These are phyloP conservation scores for Fusarium setosum DNA, from an alignment of 2,329 filamentous ascomycete genomes.

Conservation along the genomic window DNA sequence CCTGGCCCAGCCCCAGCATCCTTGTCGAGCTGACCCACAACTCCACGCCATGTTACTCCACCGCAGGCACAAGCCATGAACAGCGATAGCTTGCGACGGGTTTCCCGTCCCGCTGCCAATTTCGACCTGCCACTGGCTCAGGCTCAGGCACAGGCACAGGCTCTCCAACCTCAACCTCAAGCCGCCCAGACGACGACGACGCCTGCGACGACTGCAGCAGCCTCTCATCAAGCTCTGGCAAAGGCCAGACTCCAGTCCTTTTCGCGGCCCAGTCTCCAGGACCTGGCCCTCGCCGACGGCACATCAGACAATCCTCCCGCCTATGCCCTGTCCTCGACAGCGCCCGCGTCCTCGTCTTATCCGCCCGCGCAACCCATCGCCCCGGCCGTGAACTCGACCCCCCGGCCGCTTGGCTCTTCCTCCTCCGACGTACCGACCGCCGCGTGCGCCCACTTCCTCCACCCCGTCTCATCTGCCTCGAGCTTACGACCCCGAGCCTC, in stretches of 20 bases:
- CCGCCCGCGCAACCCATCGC: constrained; percentile 26
- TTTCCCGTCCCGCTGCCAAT: constrained; percentile 39
- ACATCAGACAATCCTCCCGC: constrained; percentile 24
- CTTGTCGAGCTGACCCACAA: constrained; percentile 38
- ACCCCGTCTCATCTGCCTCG: constrained; percentile 33
- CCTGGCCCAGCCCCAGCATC: constrained; percentile 25
- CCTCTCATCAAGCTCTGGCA: constrained; percentile 27
- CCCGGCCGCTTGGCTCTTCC: constrained; percentile 39
- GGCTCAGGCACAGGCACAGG: constrained; percentile 14
- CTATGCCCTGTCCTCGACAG: constrained; percentile 32
- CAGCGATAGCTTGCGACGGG: constrained; percentile 43
- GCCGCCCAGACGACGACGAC: constrained; percentile 7
- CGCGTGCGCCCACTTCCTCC: constrained; percentile 36
- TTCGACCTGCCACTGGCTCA: constrained; percentile 35
- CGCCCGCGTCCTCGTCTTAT: constrained; percentile 34
- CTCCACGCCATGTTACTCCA: constrained; percentile 44
- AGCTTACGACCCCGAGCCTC: constrained; percentile 40
- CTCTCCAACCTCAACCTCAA: constrained; percentile 18
- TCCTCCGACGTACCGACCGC: constrained; percentile 34
- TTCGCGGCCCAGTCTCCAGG: constrained; percentile 36
- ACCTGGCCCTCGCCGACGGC: constrained; percentile 32
- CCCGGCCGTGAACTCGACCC: constrained; percentile 20
- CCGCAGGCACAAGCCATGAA: constrained; percentile 41
- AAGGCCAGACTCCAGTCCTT: constrained; percentile 36
- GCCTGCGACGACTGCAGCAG: constrained; percentile 2